These are phyloP conservation scores for Aspergillus sp. DNA, from an alignment of 2,329 filamentous ascomycete genomes.

Conservation along the genomic window DNA sequence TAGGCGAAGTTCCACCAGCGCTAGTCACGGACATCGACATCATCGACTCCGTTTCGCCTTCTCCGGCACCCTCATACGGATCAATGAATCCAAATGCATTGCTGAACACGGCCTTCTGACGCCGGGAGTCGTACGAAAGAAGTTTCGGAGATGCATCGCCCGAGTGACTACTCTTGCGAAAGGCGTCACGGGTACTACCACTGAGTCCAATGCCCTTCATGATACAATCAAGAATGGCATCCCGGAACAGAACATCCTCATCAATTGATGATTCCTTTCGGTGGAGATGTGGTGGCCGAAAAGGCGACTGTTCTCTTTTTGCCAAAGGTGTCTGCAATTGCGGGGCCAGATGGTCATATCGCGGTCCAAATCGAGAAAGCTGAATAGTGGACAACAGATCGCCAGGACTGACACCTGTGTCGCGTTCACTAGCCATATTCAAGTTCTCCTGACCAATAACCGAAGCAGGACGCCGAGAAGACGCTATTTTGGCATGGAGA, in stretches of 20 bases:
- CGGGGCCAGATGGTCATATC: slow-evolving; percentile 36
- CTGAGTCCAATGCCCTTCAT: slow-evolving; percentile 87
- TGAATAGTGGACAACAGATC: slow-evolving; percentile 77
- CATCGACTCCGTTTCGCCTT: slow-evolving; percentile 82
- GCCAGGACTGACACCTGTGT: slow-evolving; percentile 55
- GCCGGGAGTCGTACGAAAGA: slow-evolving; percentile 72
- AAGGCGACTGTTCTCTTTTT: slow-evolving; percentile 34
- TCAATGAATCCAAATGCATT: slow-evolving; percentile 93
- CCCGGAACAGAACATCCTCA: slow-evolving; percentile 81
- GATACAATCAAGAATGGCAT: slow-evolving; percentile 89
- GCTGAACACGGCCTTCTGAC: slow-evolving; percentile 71
- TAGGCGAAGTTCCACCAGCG: slow-evolving; percentile 56
- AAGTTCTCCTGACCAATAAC: slow-evolving; percentile 8
- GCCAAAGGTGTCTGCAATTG: slow-evolving; percentile 36
- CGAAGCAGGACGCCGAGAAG: slow-evolving; percentile 31
- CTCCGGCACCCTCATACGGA: slow-evolving; percentile 62
- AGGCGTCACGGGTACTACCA: slow-evolving; percentile 53
- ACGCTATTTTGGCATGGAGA: slow-evolving; percentile 56
- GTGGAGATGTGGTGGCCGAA: slow-evolving; percentile 40
- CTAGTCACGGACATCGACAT: slow-evolving; percentile 60
- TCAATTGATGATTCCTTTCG: slow-evolving; percentile 75
- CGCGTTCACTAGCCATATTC: slow-evolving; percentile 22
- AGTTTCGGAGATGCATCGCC: slow-evolving; percentile 79
- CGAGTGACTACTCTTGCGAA: slow-evolving; percentile 59
- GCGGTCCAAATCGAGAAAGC: slow-evolving; percentile 54